A percentile compares a stretch with the other conserved stretches of the same genome.
Evolutionary conservation across 208 protist genomes (phyloP).

Genomic region (Acanthamoeba lenticulata): DNA sequence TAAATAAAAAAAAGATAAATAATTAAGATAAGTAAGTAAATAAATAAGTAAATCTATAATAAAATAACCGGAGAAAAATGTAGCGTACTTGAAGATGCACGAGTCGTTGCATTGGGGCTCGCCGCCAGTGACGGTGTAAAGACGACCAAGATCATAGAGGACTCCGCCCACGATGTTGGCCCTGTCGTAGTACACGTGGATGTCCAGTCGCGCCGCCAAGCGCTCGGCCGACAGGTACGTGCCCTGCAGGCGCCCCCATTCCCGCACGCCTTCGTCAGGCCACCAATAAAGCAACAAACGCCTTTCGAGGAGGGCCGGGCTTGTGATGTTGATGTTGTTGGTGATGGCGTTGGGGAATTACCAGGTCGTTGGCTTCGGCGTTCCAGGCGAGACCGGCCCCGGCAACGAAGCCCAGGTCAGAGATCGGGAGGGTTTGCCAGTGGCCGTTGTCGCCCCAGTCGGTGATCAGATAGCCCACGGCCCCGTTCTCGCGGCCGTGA

Average conservation of each 20-base stretch:
- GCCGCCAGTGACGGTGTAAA: constrained; percentile 33
- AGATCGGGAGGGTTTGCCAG: constrained; percentile 56
- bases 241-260: background rate
- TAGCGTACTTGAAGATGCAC: constrained; percentile 16
- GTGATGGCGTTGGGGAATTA: background rate
- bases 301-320: no score
- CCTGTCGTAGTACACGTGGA: background rate
- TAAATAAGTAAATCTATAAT: background rate
- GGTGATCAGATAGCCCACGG: constrained; percentile 37
- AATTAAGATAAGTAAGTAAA: no score
- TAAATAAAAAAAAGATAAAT: background rate
- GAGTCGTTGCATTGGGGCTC: background rate
- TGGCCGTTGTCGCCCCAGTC: constrained; percentile 55
- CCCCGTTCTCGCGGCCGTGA: background rate
- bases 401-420: constrained; percentile 27
- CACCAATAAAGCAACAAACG: background rate
- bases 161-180: background rate
- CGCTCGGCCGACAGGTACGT: background rate
- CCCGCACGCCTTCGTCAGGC: background rate
- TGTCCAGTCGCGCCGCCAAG: background rate
- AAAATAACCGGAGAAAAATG: background rate
- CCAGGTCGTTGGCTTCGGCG: constrained; percentile 13
- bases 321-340: no score
- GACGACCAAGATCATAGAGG: background rate
- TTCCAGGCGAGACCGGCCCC: constrained; percentile 50